Evolutionary conservation across 2,329 filamentous ascomycete species (phyloP).

Genomic region (Aspergillus piperis): DNA sequence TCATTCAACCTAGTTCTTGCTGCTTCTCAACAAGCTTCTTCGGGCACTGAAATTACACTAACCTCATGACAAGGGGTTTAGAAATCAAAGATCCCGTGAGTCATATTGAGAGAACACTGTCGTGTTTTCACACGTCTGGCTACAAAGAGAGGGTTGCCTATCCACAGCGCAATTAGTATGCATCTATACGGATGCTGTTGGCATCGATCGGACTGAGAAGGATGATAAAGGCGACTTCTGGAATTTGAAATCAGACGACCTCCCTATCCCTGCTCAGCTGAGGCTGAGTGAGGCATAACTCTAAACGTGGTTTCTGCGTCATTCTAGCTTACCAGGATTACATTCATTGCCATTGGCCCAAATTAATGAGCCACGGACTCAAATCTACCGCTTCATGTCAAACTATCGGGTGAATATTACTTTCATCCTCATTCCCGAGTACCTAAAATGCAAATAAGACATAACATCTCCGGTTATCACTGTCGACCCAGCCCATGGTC

Average conservation of each 20-base stretch:
- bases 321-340: conserved; percentile 6
- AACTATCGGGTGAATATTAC: neutral
- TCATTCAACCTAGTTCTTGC: neutral
- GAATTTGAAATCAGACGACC: neutral
- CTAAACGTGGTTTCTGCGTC: conserved; percentile 14
- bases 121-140: neutral
- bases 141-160: neutral
- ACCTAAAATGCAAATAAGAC: neutral
- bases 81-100: neutral
- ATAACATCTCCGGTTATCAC: neutral
- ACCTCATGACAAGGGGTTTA: conserved; percentile 1
- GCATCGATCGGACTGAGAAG: neutral
- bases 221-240: neutral
- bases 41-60: conserved; percentile 8
- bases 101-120: neutral
- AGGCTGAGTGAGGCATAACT: conserved; percentile 15
- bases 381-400: conserved; percentile 5
- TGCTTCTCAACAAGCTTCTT: conserved; percentile 10
- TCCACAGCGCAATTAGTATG: neutral
- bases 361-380: neutral
- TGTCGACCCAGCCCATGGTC: neutral
- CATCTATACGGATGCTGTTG: neutral
- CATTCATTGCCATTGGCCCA: conserved; percentile 6
- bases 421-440: neutral
- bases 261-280: neutral